Conservation (phyloP, 345 rosid genomes). For the Ceriops decandra region DNA sequence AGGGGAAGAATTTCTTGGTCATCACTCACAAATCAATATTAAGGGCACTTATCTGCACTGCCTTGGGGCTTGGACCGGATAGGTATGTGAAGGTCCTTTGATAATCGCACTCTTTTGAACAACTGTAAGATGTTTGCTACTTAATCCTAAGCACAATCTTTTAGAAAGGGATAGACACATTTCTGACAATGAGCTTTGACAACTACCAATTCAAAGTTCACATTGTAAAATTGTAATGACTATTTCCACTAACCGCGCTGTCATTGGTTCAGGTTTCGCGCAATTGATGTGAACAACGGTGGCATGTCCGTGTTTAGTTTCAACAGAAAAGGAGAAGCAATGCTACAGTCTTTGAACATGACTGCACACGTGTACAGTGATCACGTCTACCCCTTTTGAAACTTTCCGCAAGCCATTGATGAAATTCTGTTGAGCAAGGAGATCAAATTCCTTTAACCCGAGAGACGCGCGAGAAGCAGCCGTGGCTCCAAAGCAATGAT, state of each 20-base stretch:
- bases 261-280: conserved; percentile 44
- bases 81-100: conserved; percentile 35
- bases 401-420: background rate
- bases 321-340: conserved; percentile 59
- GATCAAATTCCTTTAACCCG: background rate
- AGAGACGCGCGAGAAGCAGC: no score
- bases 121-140: background rate
- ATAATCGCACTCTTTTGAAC: background rate
- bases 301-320: conserved; percentile 46
- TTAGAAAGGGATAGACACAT: background rate
- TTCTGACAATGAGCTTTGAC: background rate
- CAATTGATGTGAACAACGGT: conserved; percentile 55
- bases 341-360: conserved; percentile 57
- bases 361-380: conserved; percentile 58
- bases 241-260: conserved; percentile 1
- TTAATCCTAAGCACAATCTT: background rate
- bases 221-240: background rate
- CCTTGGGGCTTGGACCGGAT: conserved; percentile 53
- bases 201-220: background rate
- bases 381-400: conserved; percentile 37
- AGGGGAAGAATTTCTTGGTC: conserved; percentile 54
- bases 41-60: conserved; percentile 62
- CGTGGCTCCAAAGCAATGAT: no score
- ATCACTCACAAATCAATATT: conserved; percentile 64
- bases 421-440: background rate